phyloP scores from a whole-genome alignment of 495 filamentous ascomycete species.

The Rostrohypoxylon terebratum region DNA sequence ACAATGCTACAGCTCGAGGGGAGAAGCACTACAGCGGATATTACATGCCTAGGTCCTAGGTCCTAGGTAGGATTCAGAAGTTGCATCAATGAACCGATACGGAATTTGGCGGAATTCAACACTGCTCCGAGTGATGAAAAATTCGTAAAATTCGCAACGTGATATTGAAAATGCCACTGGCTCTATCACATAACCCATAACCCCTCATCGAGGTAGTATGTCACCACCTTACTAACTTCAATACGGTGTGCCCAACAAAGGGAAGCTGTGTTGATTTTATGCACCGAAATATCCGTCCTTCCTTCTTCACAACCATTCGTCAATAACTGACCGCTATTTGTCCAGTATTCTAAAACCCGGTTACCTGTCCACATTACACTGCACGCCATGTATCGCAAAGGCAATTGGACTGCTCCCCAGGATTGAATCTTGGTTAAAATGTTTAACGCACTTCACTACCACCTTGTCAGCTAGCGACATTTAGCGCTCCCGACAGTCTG shows the following conservation, averaged over 20 bases:
- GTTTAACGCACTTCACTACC: background rate
- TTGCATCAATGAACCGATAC: background rate
- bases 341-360: background rate
- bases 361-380: slow-evolving; percentile 4
- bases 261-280: background rate
- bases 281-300: background rate
- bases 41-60: too few species aligned
- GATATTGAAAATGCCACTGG: background rate
- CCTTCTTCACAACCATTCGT: background rate
- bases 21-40: background rate
- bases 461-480: background rate
- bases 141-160: background rate
- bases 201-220: slow-evolving; percentile 6
- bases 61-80: background rate
- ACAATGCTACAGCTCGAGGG: background rate
- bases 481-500: slow-evolving; percentile 18
- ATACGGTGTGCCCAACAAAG: slow-evolving; percentile 3
- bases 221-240: background rate
- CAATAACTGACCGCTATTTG: slow-evolving; percentile 33
- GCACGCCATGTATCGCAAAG: slow-evolving; percentile 16
- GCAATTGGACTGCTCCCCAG: slow-evolving; percentile 20
- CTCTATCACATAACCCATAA: background rate
- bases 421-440: background rate
- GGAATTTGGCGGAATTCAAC: background rate
- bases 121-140: background rate